A percentile compares a stretch with the other conserved stretches of the same genome.
These are phyloP conservation scores for Triticum monococcum DNA, from an alignment of 176 grass and related monocot genomes.

Conservation along the genomic window DNA sequence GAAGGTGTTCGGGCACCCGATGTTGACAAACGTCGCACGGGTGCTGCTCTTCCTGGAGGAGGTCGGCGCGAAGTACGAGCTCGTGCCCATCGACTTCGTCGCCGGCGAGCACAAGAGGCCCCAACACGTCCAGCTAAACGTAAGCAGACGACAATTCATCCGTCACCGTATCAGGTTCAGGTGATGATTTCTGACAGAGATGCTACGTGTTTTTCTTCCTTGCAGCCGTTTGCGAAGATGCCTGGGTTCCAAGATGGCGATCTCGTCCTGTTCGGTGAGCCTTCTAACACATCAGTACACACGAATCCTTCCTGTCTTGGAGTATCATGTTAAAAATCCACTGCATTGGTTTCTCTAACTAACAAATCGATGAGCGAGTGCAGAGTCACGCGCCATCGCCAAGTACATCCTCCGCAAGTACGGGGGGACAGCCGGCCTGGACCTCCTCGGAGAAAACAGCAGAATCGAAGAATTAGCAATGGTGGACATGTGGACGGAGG, in stretches of 20 bases:
- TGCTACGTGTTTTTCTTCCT: neutral
- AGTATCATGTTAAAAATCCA: too few species aligned
- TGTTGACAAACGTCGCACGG: neutral
- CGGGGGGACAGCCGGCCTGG: neutral
- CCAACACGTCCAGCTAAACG: neutral
- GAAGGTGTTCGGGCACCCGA: neutral
- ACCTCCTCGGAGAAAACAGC: neutral
- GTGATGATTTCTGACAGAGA: neutral
- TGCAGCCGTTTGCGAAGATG: neutral
- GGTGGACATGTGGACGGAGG: neutral
- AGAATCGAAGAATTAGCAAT: neutral
- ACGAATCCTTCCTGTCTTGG: too few species aligned
- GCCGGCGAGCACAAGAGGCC: conserved; percentile 1
- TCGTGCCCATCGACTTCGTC: neutral
- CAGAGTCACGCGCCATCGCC: neutral
- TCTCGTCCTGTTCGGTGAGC: neutral
- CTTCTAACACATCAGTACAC: neutral
- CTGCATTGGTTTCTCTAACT: too few species aligned
- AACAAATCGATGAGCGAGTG: neutral
- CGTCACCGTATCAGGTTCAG: neutral
- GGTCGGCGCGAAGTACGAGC: neutral
- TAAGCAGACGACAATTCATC: neutral
- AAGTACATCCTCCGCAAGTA: neutral
- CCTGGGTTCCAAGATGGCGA: neutral
- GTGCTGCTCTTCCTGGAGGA: neutral